phyloP scores from a whole-genome alignment of 129 eudicot species.

The Flaveria robusta region DNA sequence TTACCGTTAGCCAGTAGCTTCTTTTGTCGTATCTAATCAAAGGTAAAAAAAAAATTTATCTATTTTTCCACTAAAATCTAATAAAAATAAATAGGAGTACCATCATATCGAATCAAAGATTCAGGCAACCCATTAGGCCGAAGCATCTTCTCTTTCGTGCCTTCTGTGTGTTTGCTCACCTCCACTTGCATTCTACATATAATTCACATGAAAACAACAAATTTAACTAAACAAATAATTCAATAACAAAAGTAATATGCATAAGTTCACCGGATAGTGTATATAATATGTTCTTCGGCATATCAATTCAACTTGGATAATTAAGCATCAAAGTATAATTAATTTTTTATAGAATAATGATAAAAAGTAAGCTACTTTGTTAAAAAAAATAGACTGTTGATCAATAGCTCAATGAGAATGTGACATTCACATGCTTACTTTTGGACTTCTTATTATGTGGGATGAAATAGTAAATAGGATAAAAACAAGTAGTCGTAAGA shows the following conservation, averaged over 20 bases:
- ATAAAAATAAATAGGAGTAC: slow-evolving; percentile 38
- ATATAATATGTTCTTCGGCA: background rate
- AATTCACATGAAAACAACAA: background rate
- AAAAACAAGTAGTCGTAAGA: background rate
- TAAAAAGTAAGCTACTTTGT: too few species aligned
- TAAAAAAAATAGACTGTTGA: too few species aligned
- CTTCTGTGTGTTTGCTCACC: slow-evolving; percentile 98
- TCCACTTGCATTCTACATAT: slow-evolving; percentile 89
- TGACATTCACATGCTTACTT: slow-evolving; percentile 13
- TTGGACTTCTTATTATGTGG: slow-evolving; percentile 17
- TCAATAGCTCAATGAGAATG: background rate
- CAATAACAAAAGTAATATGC: background rate
- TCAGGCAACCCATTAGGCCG: slow-evolving; percentile 96
- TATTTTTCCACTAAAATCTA: background rate
- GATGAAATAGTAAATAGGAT: background rate
- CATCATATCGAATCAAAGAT: slow-evolving; percentile 95
- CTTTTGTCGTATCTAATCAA: background rate
- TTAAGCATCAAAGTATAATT: background rate
- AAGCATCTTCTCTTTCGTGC: slow-evolving; percentile 64
- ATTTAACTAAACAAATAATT: background rate
- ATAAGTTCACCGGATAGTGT: background rate
- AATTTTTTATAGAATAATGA: too few species aligned
- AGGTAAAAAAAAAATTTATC: background rate
- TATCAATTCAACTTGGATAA: background rate
- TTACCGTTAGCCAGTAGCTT: background rate